These are phyloP conservation scores for Lycium ferocissimum DNA, from an alignment of 257 asterid species.

Conservation along the genomic window DNA sequence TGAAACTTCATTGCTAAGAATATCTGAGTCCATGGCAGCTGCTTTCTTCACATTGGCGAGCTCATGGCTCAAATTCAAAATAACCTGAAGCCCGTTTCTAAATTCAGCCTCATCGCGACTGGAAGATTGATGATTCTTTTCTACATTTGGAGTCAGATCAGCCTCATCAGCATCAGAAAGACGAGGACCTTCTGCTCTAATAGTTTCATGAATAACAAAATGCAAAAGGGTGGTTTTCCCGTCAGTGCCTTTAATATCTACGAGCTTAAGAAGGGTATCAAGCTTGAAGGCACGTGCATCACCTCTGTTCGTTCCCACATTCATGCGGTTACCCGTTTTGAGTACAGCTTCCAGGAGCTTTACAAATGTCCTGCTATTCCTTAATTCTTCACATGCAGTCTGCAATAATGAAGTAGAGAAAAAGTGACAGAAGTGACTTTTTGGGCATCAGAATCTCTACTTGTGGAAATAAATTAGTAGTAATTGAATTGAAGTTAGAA, in stretches of 20 bases:
- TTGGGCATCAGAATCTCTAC: neutral
- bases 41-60: slow-evolving; percentile 81
- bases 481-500: neutral
- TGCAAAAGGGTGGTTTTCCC: slow-evolving; percentile 82
- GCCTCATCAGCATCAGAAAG: slow-evolving; percentile 42
- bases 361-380: slow-evolving; percentile 76
- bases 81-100: slow-evolving; percentile 76
- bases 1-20: slow-evolving; percentile 53
- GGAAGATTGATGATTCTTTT: slow-evolving; percentile 40
- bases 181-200: slow-evolving; percentile 74
- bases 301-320: slow-evolving; percentile 82
- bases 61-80: slow-evolving; percentile 71
- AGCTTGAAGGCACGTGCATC: slow-evolving; percentile 87
- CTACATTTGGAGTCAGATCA: slow-evolving; percentile 28
- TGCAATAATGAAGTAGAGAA: slow-evolving; percentile 35
- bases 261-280: slow-evolving; percentile 81
- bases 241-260: slow-evolving; percentile 76
- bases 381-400: slow-evolving; percentile 81
- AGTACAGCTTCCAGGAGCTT: slow-evolving; percentile 88
- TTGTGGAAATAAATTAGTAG: neutral
- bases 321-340: slow-evolving; percentile 81
- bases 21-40: slow-evolving; percentile 71
- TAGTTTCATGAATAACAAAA: slow-evolving; percentile 82
- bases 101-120: slow-evolving; percentile 62
- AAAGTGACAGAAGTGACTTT: neutral